Conservation (phyloP, 345 rosid species). For the Brassica napus region Da-Ae NC_063440.1:25723001-25723500, state of each 20-base stretch:
- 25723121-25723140: not conserved
- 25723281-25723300: conserved; percentile 42
- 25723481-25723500: not conserved
- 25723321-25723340: conserved; percentile 47
- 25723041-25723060: not conserved
- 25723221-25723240: conserved; percentile 44
- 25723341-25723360: conserved; percentile 48
- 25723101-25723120: not conserved
- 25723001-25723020: not conserved
- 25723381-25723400: not conserved
- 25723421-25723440: not conserved
- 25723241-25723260: conserved; percentile 44
- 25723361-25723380: conserved; percentile 17
- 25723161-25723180: not conserved
- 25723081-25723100: not conserved
- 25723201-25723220: conserved; percentile 41
- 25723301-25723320: conserved; percentile 46
- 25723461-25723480: not conserved
- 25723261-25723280: conserved; percentile 42
- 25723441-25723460: not conserved
- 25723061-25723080: not conserved
- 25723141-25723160: not conserved
- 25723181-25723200: conserved; percentile 4
- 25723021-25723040: not conserved
- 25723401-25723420: not conserved